Evolutionary conservation across 2,329 filamentous ascomycete genomes (phyloP).

Genomic region (Trichoderma endophyticum): DNA sequence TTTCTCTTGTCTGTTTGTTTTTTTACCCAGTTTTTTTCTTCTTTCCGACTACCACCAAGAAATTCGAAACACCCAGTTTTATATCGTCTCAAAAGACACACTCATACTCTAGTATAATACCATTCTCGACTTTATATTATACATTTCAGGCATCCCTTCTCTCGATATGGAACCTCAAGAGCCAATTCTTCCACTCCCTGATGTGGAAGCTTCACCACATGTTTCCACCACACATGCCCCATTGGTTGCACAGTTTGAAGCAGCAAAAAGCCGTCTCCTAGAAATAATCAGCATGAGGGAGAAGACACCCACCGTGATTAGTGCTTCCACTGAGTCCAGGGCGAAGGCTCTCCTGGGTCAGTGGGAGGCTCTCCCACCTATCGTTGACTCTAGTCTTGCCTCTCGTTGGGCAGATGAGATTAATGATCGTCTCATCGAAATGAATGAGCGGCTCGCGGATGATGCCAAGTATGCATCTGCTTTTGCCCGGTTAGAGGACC

Average conservation of each 20-base stretch:
- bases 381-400: background rate
- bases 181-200: background rate
- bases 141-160: background rate
- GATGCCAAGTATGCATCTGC: background rate
- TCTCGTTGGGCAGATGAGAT: background rate
- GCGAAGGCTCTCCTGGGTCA: background rate
- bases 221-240: background rate
- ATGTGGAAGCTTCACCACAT: background rate
- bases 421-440: background rate
- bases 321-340: background rate
- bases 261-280: background rate
- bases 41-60: no score
- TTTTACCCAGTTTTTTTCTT: no score
- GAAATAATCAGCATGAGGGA: background rate
- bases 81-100: no score
- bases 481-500: background rate
- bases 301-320: background rate
- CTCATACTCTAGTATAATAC: background rate
- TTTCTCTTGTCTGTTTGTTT: no score
- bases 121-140: background rate
- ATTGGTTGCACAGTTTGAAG: background rate
- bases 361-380: background rate
- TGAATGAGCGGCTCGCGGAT: background rate
- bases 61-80: no score
- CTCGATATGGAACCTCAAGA: background rate